These are phyloP conservation scores for Blepharisma stoltei DNA, from an alignment of 73 alveolate genomes.

Conservation along the genomic window DNA sequence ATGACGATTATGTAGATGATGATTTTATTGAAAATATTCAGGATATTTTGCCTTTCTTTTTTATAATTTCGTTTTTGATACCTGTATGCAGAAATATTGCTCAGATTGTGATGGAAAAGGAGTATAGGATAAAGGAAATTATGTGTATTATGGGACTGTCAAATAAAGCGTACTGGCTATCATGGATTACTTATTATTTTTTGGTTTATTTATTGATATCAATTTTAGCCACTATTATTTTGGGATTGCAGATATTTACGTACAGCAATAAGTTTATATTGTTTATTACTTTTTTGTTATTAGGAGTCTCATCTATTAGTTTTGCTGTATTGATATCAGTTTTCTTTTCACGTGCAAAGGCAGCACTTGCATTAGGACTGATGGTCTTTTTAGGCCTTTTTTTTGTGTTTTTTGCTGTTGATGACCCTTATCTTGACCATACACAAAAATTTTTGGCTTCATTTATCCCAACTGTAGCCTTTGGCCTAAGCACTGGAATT, in stretches of 20 bases:
- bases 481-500: slow-evolving; percentile 62
- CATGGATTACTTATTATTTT: slow-evolving; percentile 83
- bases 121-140: slow-evolving; percentile 90
- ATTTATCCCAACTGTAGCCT: slow-evolving; percentile 57
- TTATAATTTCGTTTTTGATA: slow-evolving; percentile 25
- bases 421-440: slow-evolving; percentile 38
- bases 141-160: slow-evolving; percentile 98
- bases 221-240: slow-evolving; percentile 58
- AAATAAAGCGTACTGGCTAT: slow-evolving; percentile 84
- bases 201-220: slow-evolving; percentile 69
- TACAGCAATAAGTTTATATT: no score
- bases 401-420: slow-evolving; percentile 61
- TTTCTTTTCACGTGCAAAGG: slow-evolving; percentile 71
- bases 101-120: slow-evolving; percentile 71
- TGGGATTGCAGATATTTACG: background rate
- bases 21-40: slow-evolving; percentile 24
- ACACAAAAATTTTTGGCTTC: slow-evolving; percentile 50
- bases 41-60: slow-evolving; percentile 31
- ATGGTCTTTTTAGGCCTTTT: slow-evolving; percentile 61
- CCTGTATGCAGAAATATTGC: slow-evolving; percentile 19
- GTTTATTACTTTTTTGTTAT: no score
- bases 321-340: slow-evolving; percentile 52
- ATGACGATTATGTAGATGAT: slow-evolving; percentile 35
- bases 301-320: background rate
- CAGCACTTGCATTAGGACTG: slow-evolving; percentile 66